A percentile compares a stretch with the other conserved stretches of the same genome.
These are phyloP conservation scores for Pseudogymnoascus sp. DNA, from an alignment of 2,329 filamentous ascomycete species.

Conservation along the genomic window DNA sequence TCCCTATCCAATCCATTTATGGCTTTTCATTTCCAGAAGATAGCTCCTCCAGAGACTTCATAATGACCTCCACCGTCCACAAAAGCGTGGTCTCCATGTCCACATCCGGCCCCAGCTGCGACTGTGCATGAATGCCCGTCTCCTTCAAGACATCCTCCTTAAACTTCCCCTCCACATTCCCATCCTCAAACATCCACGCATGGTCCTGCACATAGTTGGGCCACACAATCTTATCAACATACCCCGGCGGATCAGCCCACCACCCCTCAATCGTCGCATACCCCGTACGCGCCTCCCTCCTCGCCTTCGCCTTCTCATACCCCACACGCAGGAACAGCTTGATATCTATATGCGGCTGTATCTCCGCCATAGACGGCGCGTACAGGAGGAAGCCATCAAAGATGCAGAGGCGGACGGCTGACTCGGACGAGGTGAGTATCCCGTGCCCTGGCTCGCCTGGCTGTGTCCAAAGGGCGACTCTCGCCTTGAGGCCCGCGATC, in stretches of 20 bases:
- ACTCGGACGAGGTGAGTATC: slow-evolving; percentile 20
- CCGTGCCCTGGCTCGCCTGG: slow-evolving; percentile 37
- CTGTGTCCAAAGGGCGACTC: slow-evolving; percentile 40
- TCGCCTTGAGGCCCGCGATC: slow-evolving; percentile 38
- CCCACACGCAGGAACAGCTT: slow-evolving; percentile 70
- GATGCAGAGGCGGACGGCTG: slow-evolving; percentile 48
- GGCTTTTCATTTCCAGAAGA: not conserved
- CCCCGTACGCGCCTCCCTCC: slow-evolving; percentile 60
- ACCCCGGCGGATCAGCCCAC: slow-evolving; percentile 89
- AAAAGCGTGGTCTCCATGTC: slow-evolving; percentile 54
- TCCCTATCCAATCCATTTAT: not conserved
- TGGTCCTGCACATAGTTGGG: slow-evolving; percentile 83
- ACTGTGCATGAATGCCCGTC: slow-evolving; percentile 42
- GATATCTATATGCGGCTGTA: slow-evolving; percentile 59
- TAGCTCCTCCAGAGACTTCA: slow-evolving; percentile 31
- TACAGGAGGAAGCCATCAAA: slow-evolving; percentile 88
- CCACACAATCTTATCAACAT: slow-evolving; percentile 93
- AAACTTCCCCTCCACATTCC: slow-evolving; percentile 51
- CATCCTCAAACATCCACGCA: slow-evolving; percentile 65
- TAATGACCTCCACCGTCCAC: slow-evolving; percentile 60
- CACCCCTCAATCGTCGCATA: slow-evolving; percentile 84
- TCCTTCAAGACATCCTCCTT: slow-evolving; percentile 37
- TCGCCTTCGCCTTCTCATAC: slow-evolving; percentile 52
- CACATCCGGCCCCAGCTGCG: slow-evolving; percentile 38
- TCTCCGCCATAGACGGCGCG: slow-evolving; percentile 41